A percentile compares a stretch with the other conserved stretches of the same genome.
Conservation (phyloP, 345 rosid species). For the Combretum micranthum region DNA sequence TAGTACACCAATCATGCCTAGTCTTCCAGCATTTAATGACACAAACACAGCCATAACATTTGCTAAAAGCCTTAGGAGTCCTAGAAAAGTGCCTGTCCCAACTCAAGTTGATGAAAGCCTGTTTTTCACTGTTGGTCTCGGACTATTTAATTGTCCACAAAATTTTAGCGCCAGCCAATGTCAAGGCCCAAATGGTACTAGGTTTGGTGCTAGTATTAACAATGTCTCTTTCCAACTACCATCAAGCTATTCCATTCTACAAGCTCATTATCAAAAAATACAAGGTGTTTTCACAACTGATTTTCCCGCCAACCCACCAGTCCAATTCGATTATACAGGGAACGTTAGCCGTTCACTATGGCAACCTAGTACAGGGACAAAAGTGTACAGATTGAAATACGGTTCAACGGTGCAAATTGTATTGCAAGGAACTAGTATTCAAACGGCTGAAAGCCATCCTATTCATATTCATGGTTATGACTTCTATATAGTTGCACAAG, state of each 20-base stretch:
- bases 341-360: constrained; percentile 55
- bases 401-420: constrained; percentile 76
- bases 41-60: constrained; percentile 60
- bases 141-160: constrained; percentile 62
- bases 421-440: constrained; percentile 70
- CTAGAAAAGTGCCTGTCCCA: constrained; percentile 48
- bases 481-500: constrained; percentile 70
- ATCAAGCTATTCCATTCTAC: constrained; percentile 38
- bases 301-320: constrained; percentile 62
- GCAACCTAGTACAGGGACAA: constrained; percentile 61
- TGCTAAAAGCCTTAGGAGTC: constrained; percentile 40
- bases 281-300: constrained; percentile 72
- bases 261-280: constrained; percentile 53
- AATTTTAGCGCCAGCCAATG: constrained; percentile 34
- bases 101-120: constrained; percentile 52
- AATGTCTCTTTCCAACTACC: constrained; percentile 76
- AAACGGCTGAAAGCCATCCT: constrained; percentile 73
- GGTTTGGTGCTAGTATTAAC: constrained; percentile 82
- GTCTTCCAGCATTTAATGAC: constrained; percentile 64
- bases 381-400: constrained; percentile 53
- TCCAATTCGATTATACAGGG: constrained; percentile 71
- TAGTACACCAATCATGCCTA: constrained; percentile 40
- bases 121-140: constrained; percentile 67
- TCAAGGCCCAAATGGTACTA: constrained; percentile 81
- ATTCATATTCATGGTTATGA: constrained; percentile 90